Conservation (phyloP, 208 protist genomes). For the Leishmania tropica region DNA sequence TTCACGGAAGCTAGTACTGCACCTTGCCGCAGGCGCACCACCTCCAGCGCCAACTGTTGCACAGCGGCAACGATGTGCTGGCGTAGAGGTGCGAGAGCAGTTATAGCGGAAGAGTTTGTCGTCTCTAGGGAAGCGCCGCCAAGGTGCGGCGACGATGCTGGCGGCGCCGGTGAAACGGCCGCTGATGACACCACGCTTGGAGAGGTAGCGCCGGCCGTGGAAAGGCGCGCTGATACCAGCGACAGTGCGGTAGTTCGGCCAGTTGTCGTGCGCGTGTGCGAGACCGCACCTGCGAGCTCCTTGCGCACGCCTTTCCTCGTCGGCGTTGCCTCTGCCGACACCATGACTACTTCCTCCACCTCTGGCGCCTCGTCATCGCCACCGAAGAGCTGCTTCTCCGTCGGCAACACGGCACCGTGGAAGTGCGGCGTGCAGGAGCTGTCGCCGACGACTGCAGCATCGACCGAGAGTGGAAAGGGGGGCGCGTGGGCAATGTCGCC, state of each 20-base stretch:
- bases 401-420: constrained; percentile 3
- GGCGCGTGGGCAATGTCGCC: constrained; percentile 7
- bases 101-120: neutral
- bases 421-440: neutral
- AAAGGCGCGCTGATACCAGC: constrained; percentile 3
- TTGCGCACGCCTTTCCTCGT: neutral
- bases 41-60: constrained; percentile 19
- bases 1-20: neutral
- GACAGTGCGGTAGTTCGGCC: constrained; percentile 9
- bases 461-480: neutral
- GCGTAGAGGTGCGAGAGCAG: constrained; percentile 23
- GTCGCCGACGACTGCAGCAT: neutral
- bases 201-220: neutral
- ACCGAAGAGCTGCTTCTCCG: constrained; percentile 27
- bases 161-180: neutral
- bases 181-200: neutral
- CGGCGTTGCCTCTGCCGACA: constrained; percentile 1
- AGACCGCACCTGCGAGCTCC: neutral
- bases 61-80: constrained; percentile 23
- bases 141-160: neutral
- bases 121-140: neutral
- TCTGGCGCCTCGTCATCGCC: constrained; percentile 14
- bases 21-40: constrained; percentile 11
- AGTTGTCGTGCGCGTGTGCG: neutral
- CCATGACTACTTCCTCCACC: constrained; percentile 21